These are phyloP conservation scores for Chloranthus sessilifolius DNA, from an alignment of 164 flowering plant species.

Conservation along the genomic window DNA sequence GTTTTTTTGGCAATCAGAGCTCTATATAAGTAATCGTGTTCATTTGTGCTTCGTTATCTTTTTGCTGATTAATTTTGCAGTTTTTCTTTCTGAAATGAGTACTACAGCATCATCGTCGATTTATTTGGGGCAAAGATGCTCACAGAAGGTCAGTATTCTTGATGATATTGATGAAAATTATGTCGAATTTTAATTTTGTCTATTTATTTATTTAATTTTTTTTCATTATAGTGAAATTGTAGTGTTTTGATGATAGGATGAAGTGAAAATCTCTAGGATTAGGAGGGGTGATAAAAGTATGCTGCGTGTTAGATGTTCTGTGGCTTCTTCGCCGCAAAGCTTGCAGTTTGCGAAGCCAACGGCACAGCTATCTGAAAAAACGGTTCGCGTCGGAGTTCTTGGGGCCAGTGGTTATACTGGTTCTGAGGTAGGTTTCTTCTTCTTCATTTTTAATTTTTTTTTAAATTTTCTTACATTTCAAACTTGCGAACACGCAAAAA, in stretches of 20 bases:
- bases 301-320: conserved; percentile 30
- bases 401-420: conserved; percentile 99
- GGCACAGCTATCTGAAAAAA: conserved; percentile 29
- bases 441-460: not conserved
- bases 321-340: conserved; percentile 29
- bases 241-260: conserved; percentile 28
- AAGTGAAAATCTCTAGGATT: conserved; percentile 13
- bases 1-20: conserved; percentile 1
- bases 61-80: not conserved
- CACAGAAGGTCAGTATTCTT: conserved; percentile 27
- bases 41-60: not conserved
- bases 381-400: conserved; percentile 75
- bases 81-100: conserved; percentile 26
- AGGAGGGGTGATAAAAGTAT: conserved; percentile 17
- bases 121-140: conserved; percentile 22
- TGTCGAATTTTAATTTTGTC: not conserved
- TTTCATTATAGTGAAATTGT: not conserved
- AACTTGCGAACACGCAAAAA: not conserved
- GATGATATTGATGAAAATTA: not conserved
- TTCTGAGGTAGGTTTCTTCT: conserved; percentile 57
- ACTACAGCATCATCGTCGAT: conserved; percentile 26
- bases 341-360: conserved; percentile 20
- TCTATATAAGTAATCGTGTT: not conserved
- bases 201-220: not conserved
- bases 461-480: not conserved